Evolutionary conservation across 2,329 filamentous ascomycete species (phyloP), one percentile per base, ranked within the genome.

Genomic region (Bipolaris oryzae): DNA sequence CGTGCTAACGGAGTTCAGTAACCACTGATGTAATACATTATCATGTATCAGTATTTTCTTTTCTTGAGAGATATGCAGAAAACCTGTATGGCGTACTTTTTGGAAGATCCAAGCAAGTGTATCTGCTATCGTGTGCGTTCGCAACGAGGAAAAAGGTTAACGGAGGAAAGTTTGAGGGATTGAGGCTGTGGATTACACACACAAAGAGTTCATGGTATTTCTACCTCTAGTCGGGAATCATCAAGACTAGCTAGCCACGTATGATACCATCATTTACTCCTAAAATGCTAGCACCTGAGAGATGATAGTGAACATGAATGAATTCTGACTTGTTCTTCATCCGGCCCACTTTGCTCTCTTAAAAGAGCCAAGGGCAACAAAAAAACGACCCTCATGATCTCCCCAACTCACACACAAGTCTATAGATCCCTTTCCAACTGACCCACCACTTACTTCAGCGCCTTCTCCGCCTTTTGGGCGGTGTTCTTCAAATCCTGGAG

Each of bases 401-500:
- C 18, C n/a, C 28, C 37, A 18, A 23, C 31, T 15, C 9, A 10
- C 5, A 1, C 18, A 10, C n/a, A 15, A 34, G 7, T 42, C 39
- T 42, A 21, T 23, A 23, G 16, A 15, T 1, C 16, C 25, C 2
- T 28, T 7, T 33, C 16, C 25, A 20, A 45, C 20, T 10, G 9
- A 28, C 5, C 49, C 3, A 7, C 2, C 1, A 20, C n/a, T 13
- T 59, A 59, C n/a, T 54, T 58, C 10, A 46, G 16, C 39, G 34
- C 55, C 34, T 43, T 47, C 50, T 71, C 70, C 5, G 59, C 68
- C 63, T 74, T 71, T 46, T 67, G 55, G 7, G 63, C 72, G 13
- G 68, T 72, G 15, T 66, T 63, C 64, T 75, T 70, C 21, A 75
- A 21, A 48, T 74, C 69, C 18, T 58, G 38, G 66, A 72, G 69